These are phyloP conservation scores for Podaxis sp. DNA, from an alignment of 768 basidiomycete species.

Conservation along the genomic window DNA sequence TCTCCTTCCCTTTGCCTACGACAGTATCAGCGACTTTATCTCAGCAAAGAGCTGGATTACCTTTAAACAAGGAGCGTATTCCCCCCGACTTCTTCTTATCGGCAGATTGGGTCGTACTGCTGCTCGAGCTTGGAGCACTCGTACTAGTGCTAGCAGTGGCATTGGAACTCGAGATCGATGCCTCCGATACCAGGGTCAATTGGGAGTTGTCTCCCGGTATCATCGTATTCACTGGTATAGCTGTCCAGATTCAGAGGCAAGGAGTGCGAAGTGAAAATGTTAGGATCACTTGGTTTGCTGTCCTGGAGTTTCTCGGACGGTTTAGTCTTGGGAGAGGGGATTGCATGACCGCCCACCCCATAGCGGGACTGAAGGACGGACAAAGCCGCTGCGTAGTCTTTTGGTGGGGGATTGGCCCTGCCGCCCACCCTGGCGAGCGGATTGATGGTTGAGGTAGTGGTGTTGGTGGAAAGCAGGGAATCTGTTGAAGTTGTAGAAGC, in stretches of 20 bases:
- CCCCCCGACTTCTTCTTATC: neutral
- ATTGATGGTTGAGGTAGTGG: neutral
- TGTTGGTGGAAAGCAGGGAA: conserved; percentile 5
- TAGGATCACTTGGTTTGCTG: neutral
- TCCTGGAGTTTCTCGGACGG: conserved; percentile 13
- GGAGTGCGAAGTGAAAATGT: neutral
- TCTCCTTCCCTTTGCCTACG: conserved; percentile 11
- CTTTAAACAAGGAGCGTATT: conserved; percentile 21
- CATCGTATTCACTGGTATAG: neutral
- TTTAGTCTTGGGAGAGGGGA: conserved; percentile 26
- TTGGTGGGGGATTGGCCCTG: conserved; percentile 17
- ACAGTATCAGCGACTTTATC: neutral
- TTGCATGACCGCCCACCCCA: conserved; percentile 22
- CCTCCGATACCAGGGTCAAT: neutral
- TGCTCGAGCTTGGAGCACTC: neutral
- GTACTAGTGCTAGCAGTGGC: conserved; percentile 10
- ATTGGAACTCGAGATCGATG: neutral
- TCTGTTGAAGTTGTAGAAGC: neutral
- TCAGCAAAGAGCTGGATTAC: neutral
- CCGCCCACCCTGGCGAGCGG: conserved; percentile 8
- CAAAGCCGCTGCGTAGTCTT: conserved; percentile 34
- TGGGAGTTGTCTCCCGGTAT: neutral
- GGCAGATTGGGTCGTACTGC: neutral
- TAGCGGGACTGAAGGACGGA: conserved; percentile 31
- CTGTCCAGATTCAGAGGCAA: neutral